Evolutionary conservation across 257 asterid species (phyloP).

Genomic region (Oldenlandia corymbosa): DNA sequence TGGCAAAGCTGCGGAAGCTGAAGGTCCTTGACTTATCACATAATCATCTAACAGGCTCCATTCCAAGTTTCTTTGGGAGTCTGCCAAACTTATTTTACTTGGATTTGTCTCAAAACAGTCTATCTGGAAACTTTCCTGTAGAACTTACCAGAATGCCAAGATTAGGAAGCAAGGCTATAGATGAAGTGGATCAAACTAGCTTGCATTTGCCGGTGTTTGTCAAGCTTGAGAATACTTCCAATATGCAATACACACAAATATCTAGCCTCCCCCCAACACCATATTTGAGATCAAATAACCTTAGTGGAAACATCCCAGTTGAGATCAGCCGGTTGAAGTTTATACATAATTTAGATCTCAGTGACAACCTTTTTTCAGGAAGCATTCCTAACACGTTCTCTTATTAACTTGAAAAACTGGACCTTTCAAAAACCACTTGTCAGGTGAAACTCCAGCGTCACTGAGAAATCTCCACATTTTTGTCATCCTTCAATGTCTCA

Average conservation of each 20-base stretch:
- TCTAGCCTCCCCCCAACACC: slow-evolving; percentile 78
- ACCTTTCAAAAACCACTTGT: slow-evolving; percentile 68
- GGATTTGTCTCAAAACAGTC: slow-evolving; percentile 65
- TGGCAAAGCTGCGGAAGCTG: slow-evolving; percentile 40
- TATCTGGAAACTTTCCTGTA: slow-evolving; percentile 61
- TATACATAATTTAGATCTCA: slow-evolving; percentile 61
- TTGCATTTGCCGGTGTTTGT: slow-evolving; percentile 86
- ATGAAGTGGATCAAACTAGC: slow-evolving; percentile 46
- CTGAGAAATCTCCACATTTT: slow-evolving; percentile 65
- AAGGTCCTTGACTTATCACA: slow-evolving; percentile 72
- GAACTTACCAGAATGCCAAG: slow-evolving; percentile 47
- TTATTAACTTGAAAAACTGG: slow-evolving; percentile 67
- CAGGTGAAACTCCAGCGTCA: slow-evolving; percentile 77
- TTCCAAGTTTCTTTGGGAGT: slow-evolving; percentile 74
- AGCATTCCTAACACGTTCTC: slow-evolving; percentile 70
- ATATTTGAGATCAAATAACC: slow-evolving; percentile 51
- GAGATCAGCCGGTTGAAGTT: slow-evolving; percentile 70
- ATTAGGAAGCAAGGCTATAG: slow-evolving; percentile 43
- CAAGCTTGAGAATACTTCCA: slow-evolving; percentile 73
- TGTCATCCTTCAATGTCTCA: slow-evolving; percentile 84
- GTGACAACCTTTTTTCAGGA: slow-evolving; percentile 63
- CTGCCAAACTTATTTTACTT: slow-evolving; percentile 76
- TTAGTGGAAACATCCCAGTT: slow-evolving; percentile 60
- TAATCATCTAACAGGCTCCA: slow-evolving; percentile 47
- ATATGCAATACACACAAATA: slow-evolving; percentile 71